Conservation (phyloP, 1,139 yeast species). For the Magnusiomyces sp. region DNA sequence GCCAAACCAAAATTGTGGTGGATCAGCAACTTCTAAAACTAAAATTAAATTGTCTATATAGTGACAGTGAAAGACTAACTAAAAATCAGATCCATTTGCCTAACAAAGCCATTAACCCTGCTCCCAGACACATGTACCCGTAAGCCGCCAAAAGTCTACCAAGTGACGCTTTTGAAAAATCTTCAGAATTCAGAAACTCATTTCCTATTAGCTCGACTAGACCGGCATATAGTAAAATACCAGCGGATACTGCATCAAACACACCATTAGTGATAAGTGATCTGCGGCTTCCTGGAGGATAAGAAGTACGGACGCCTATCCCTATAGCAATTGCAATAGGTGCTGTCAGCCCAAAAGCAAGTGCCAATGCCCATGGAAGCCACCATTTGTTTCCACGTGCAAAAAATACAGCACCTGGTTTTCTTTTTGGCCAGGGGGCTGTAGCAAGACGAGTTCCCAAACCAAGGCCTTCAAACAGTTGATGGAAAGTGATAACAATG, state of each 20-base stretch:
- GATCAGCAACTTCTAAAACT: no score
- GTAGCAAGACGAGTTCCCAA: slow-evolving; percentile 75
- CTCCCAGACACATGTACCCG: slow-evolving; percentile 49
- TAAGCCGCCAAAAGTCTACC: slow-evolving; percentile 34
- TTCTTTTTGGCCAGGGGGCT: slow-evolving; percentile 36
- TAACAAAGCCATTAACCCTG: slow-evolving; percentile 73
- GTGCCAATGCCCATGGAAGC: slow-evolving; percentile 55
- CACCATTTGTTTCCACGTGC: slow-evolving; percentile 28
- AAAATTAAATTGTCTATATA: neutral
- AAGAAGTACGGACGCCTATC: slow-evolving; percentile 65
- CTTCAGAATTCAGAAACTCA: slow-evolving; percentile 50
- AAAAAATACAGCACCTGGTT: no score
- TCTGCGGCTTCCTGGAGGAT: slow-evolving; percentile 41
- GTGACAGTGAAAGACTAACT: slow-evolving; percentile 2
- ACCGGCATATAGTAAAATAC: slow-evolving; percentile 74
- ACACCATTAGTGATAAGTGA: slow-evolving; percentile 65
- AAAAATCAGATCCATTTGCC: slow-evolving; percentile 72
- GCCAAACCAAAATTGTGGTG: no score
- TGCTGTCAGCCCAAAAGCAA: slow-evolving; percentile 56
- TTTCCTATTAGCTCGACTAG: slow-evolving; percentile 78
- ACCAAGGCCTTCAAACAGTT: slow-evolving; percentile 77
- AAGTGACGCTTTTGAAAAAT: slow-evolving; percentile 28
- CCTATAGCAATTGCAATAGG: slow-evolving; percentile 82
- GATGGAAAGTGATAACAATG: slow-evolving; percentile 71
- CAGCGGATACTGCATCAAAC: slow-evolving; percentile 79